These are phyloP conservation scores for Cerrena zonata DNA, from an alignment of 1,284 basidiomycete genomes.

Conservation along the genomic window DNA sequence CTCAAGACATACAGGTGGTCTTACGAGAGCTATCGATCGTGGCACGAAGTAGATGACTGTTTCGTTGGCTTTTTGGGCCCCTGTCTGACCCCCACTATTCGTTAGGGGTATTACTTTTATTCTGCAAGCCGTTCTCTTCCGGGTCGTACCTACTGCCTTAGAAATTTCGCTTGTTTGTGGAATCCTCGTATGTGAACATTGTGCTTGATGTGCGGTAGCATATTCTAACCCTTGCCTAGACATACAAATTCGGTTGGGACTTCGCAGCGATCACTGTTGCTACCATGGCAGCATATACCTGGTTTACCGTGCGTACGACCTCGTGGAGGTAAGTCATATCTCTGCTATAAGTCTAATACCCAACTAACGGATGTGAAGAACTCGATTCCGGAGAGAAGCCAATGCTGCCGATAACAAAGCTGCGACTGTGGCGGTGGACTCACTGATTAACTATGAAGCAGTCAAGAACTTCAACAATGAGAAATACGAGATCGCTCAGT, in stretches of 20 bases:
- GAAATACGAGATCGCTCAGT: conserved; percentile 83
- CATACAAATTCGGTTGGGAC: conserved; percentile 94
- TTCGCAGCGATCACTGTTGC: conserved; percentile 87
- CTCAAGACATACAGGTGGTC: conserved; percentile 88
- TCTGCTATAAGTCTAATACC: neutral
- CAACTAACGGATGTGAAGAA: conserved; percentile 59
- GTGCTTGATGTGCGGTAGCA: neutral
- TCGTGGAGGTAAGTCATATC: conserved; percentile 79
- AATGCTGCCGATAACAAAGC: conserved; percentile 96
- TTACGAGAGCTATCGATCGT: conserved; percentile 93
- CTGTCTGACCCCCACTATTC: too few species aligned
- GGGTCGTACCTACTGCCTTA: conserved; percentile 91
- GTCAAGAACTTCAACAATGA: conserved; percentile 99
- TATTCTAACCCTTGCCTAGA: conserved; percentile 40
- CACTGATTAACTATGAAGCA: conserved; percentile 95
- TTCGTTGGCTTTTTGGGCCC: too few species aligned
- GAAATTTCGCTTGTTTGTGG: conserved; percentile 97
- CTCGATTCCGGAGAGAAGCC: conserved; percentile 88
- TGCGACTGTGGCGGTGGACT: conserved; percentile 90
- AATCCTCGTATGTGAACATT: conserved; percentile 63
- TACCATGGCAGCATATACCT: conserved; percentile 89
- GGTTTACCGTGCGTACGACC: conserved; percentile 95
- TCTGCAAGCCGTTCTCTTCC: conserved; percentile 88
- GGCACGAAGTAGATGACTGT: conserved; percentile 80
- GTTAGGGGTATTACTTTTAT: conserved; percentile 92